phyloP scores from a whole-genome alignment of 2,329 filamentous ascomycete species.

The Byssochlamys sp. region DNA sequence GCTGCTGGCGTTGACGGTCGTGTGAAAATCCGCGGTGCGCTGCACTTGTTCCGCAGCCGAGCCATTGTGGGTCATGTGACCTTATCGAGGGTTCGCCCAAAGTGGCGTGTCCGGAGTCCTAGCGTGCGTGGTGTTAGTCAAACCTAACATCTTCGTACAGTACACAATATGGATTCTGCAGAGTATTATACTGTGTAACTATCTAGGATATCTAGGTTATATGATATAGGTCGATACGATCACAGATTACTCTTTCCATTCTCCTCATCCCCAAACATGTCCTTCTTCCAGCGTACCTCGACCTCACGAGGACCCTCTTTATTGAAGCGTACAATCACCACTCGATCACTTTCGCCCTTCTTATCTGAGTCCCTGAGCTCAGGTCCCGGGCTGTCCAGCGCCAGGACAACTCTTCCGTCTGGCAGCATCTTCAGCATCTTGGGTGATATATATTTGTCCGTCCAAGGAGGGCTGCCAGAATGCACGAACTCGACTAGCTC shows the following conservation, averaged over 20 bases:
- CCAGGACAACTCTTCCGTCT: slow-evolving; percentile 45
- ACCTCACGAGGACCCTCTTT: slow-evolving; percentile 49
- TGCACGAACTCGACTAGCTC: slow-evolving; percentile 42
- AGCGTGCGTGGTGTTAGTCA: background rate
- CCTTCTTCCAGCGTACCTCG: slow-evolving; percentile 41
- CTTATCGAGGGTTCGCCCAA: slow-evolving; percentile 26
- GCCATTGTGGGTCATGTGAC: slow-evolving; percentile 36
- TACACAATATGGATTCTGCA: background rate
- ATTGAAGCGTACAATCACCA: slow-evolving; percentile 48
- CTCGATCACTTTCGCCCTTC: slow-evolving; percentile 45
- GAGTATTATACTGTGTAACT: background rate
- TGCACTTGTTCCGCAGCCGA: slow-evolving; percentile 5
- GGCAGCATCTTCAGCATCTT: slow-evolving; percentile 27
- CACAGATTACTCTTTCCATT: slow-evolving; percentile 24
- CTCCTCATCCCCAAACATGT: slow-evolving; percentile 34
- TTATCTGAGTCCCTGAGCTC: slow-evolving; percentile 44
- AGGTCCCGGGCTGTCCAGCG: slow-evolving; percentile 45
- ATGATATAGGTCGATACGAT: background rate
- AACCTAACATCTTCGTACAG: background rate
- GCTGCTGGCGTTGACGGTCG: slow-evolving; percentile 9
- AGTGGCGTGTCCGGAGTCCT: slow-evolving; percentile 8
- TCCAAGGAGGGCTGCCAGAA: slow-evolving; percentile 37
- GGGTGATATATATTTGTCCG: slow-evolving; percentile 39
- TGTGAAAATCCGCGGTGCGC: slow-evolving; percentile 21
- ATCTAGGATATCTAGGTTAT: background rate